Evolutionary conservation across 2,329 filamentous ascomycete genomes (phyloP), one percentile per base, ranked within the genome.

Genomic region (Didymella segeticola): DNA sequence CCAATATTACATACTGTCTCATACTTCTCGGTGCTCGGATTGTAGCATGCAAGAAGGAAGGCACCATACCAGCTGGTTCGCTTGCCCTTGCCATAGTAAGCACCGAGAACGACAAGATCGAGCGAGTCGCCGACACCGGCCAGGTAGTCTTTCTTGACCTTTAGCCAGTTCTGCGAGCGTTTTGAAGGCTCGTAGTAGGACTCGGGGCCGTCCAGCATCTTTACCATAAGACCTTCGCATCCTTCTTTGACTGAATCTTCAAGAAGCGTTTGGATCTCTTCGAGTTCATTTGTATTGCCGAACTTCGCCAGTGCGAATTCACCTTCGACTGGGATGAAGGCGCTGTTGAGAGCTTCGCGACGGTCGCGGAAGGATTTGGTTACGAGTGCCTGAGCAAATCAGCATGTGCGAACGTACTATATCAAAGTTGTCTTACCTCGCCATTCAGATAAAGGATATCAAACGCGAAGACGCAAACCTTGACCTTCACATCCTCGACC

Each of bases 1-100:
- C 95, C 95, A 66, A 99, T 98, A 75, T 99, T 99, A 84, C 95
- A 99, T 2, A 99, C 88, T 0, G 92, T 96, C 76, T 99, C 95
- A 78, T 96, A 99, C 1, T 82, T 87, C 57, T 99, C 91, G 1
- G 83, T 86, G 43, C 77, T 81, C 0, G 89, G 79, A 74, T 97
- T 98, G 80, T 96, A 96, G 76, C 93, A 97, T 5, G 93, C 95
- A 4, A 99, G 85, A 14, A 98, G 82, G 81, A 99, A 99, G 6
- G 95, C 93, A 53, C 95, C 95, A 71, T 97, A 99, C 53, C 96
- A 91, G 0, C 89, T 93, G 0, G 95, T 97, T 55, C 95, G 91
- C 79, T 98, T 99, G 64, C 95, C 95, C 71, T 89, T 93, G 68
- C 95, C 95, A 75, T 90, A 86, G 79, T 99, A 99, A 12, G 93